Evolutionary conservation across 2,329 filamentous ascomycete species (phyloP).

Genomic region (Sclerotinia glacialis): DNA sequence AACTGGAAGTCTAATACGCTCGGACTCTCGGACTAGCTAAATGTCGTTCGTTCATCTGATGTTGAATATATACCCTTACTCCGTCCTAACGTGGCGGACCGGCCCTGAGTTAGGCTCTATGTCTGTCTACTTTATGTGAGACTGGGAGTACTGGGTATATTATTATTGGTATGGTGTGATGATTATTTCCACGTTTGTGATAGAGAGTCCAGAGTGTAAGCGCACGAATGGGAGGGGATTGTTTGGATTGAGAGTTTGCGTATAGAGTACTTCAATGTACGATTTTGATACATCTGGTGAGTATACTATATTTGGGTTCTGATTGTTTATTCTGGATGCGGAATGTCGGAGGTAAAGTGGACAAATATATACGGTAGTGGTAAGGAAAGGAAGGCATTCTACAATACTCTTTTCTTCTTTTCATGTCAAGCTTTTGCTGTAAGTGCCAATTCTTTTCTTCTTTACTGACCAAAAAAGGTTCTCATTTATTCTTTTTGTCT

Average conservation of each 20-base stretch:
- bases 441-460: background rate
- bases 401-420: background rate
- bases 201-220: background rate
- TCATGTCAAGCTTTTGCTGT: background rate
- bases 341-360: background rate
- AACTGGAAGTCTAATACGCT: background rate
- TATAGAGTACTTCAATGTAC: too few relatives aligned
- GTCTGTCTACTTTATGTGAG: background rate
- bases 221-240: background rate
- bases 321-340: background rate
- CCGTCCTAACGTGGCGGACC: background rate
- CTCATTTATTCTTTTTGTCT: background rate
- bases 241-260: background rate
- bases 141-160: background rate
- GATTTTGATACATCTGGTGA: background rate
- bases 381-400: background rate
- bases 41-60: background rate
- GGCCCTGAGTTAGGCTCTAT: background rate
- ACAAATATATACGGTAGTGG: background rate
- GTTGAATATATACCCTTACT: background rate
- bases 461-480: background rate
- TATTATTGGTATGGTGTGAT: background rate
- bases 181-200: too few relatives aligned
- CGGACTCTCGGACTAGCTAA: background rate
- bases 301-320: background rate